Conservation (phyloP, 2,329 filamentous ascomycete species). For the Sporothrix brasiliensis region DNA sequence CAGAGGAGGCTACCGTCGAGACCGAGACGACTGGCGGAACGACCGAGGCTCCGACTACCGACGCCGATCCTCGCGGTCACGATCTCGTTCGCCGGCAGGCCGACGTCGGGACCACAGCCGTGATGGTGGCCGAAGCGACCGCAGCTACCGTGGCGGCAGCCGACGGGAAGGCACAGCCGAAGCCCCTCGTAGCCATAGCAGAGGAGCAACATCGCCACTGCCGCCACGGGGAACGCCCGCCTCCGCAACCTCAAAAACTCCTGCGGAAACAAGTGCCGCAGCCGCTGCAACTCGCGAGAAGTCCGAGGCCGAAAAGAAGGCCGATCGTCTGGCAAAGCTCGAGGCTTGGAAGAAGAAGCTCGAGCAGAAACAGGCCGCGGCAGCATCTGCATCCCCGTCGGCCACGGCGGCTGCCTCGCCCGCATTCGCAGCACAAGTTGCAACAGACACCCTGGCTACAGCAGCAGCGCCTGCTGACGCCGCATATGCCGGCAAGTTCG, state of each 20-base stretch:
- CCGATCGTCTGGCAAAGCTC: slow-evolving; percentile 76
- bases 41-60: slow-evolving; percentile 49
- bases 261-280: background rate
- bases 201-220: slow-evolving; percentile 3
- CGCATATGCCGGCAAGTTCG: slow-evolving; percentile 77
- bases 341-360: slow-evolving; percentile 93
- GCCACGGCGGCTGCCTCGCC: slow-evolving; percentile 52
- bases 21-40: slow-evolving; percentile 59
- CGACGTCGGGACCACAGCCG: slow-evolving; percentile 64
- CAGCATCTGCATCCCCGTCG: slow-evolving; percentile 49
- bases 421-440: background rate
- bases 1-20: slow-evolving; percentile 68
- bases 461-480: slow-evolving; percentile 54
- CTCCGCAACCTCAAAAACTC: background rate
- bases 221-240: background rate
- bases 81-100: slow-evolving; percentile 60
- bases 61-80: slow-evolving; percentile 65
- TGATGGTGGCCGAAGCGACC: slow-evolving; percentile 52
- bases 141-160: slow-evolving; percentile 65
- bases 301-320: slow-evolving; percentile 74
- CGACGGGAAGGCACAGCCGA: slow-evolving; percentile 73
- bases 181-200: slow-evolving; percentile 50
- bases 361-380: slow-evolving; percentile 66
- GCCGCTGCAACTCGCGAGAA: slow-evolving; percentile 47
- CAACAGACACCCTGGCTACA: background rate